Conservation (phyloP, 176 grass and related monocot species). For the Puccinellia tenuiflora region DNA sequence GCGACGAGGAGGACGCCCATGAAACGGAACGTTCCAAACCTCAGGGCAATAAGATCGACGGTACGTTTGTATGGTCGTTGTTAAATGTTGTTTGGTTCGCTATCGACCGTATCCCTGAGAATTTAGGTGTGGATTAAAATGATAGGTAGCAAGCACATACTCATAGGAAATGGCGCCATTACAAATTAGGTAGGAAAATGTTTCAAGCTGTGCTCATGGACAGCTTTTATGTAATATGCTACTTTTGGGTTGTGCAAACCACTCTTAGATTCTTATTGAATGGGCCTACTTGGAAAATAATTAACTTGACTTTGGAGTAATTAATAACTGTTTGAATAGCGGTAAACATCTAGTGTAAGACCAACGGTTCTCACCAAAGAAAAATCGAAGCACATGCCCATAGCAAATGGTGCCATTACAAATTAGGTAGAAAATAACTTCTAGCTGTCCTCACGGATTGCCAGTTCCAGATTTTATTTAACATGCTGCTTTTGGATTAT, state of each 20-base stretch:
- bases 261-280: conserved; percentile 7
- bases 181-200: not conserved
- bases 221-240: not conserved
- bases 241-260: not conserved
- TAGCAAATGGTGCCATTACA: not conserved
- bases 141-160: not conserved
- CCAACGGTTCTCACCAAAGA: not conserved
- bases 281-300: not conserved
- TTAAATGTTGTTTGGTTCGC: not conserved
- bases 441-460: not conserved
- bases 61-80: not conserved
- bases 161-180: not conserved
- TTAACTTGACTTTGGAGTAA: not conserved
- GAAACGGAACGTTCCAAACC: conserved; percentile 32
- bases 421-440: not conserved
- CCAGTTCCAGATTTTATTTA: not conserved
- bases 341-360: not conserved
- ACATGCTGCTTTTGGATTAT: not conserved
- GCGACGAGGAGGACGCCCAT: conserved; percentile 2
- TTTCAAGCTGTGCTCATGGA: not conserved
- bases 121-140: not conserved
- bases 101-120: not conserved
- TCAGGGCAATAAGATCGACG: conserved; percentile 33
- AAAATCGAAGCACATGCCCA: not conserved
- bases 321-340: not conserved